Conservation (phyloP, 352 stramenopile species). For the Phytophthora lateralis region DNA sequence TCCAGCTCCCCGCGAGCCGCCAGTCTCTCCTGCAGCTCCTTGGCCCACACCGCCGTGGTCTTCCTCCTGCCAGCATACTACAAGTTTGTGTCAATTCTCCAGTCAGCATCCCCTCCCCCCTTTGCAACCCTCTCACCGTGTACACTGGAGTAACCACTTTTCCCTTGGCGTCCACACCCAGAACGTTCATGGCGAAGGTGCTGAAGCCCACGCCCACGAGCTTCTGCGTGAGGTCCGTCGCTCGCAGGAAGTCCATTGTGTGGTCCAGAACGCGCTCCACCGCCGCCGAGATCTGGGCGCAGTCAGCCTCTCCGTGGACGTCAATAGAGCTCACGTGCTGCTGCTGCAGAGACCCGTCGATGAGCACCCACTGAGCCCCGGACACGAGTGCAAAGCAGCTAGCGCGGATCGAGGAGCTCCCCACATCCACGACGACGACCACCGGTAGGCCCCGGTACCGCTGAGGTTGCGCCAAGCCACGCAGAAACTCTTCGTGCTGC, state of each 20-base stretch:
- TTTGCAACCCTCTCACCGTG: constrained; percentile 46
- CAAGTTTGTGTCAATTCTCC: constrained; percentile 11
- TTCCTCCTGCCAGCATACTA: constrained; percentile 69
- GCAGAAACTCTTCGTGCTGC: constrained; percentile 26
- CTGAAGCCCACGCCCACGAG: constrained; percentile 91
- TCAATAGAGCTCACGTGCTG: constrained; percentile 53
- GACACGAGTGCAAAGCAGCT: constrained; percentile 81
- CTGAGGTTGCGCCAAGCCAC: constrained; percentile 40
- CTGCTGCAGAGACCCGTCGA: constrained; percentile 74
- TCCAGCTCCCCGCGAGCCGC: constrained; percentile 41
- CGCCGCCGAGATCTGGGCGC: constrained; percentile 40
- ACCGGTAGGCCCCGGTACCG: constrained; percentile 53
- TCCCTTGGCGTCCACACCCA: constrained; percentile 83
- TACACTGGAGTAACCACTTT: constrained; percentile 76
- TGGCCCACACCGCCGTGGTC: constrained; percentile 53
- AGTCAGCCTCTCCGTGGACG: constrained; percentile 62
- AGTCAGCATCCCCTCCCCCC: not conserved
- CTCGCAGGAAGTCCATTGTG: constrained; percentile 58
- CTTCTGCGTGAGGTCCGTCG: constrained; percentile 38
- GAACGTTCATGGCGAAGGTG: constrained; percentile 94
- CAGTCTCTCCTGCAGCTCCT: constrained; percentile 54
- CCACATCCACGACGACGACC: constrained; percentile 90
- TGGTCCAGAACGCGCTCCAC: constrained; percentile 62
- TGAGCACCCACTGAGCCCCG: constrained; percentile 57
- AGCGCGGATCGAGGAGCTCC: constrained; percentile 93